phyloP scores from a whole-genome alignment of 73 alveolate genomes.

The Paraurostyla sp. region DNA sequence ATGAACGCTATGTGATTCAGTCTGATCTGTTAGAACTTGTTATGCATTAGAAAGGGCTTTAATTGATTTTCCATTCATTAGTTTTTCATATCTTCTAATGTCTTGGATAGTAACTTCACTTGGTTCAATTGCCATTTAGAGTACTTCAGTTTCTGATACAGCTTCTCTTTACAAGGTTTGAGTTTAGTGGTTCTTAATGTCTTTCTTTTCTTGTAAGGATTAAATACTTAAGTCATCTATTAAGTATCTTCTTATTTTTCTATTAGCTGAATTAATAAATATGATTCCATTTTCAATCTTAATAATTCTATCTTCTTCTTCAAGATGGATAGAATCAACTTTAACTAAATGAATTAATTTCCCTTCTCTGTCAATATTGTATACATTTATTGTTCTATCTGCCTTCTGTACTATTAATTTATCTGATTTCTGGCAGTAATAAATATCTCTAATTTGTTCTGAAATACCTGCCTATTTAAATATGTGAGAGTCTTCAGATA shows the following conservation, averaged over 20 bases:
- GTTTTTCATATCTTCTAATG: constrained; percentile 10
- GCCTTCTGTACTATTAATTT: not conserved
- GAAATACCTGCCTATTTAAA: not conserved
- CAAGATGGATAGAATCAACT: not conserved
- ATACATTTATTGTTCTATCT: not conserved
- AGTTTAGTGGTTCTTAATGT: not conserved
- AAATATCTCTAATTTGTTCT: not conserved
- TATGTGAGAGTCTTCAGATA: not conserved
- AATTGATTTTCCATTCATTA: constrained; percentile 30
- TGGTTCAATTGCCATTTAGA: constrained; percentile 7
- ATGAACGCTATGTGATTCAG: not conserved
- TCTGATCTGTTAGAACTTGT: not conserved
- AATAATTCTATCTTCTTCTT: not conserved
- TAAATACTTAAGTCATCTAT: not conserved
- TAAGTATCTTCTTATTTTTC: not conserved
- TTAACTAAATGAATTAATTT: not conserved
- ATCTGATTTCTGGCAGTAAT: not conserved
- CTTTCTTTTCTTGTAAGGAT: not conserved
- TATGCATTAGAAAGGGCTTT: constrained; percentile 16
- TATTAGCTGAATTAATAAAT: not conserved
- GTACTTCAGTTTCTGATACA: constrained; percentile 17
- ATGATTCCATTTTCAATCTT: constrained; percentile 5
- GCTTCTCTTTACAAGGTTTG: not conserved
- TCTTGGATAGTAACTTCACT: not conserved
- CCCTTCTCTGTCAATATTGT: not conserved